Evolutionary conservation across 2,329 filamentous ascomycete species (phyloP).

Genomic region (Aspergillus unguis): DNA sequence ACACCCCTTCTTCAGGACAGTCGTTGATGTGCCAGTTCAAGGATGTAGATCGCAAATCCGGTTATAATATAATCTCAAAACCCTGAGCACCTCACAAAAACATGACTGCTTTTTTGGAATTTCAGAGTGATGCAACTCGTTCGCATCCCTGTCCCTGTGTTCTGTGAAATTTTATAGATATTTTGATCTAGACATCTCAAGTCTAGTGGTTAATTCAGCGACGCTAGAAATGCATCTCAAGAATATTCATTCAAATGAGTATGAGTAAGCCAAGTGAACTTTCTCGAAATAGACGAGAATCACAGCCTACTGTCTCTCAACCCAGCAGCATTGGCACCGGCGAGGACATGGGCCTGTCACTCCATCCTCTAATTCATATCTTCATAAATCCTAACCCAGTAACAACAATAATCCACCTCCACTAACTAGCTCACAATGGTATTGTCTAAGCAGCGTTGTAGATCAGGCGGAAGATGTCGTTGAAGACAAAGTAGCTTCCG

Average conservation of each 20-base stretch:
- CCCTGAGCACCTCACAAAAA: no score
- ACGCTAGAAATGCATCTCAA: not conserved
- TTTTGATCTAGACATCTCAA: not conserved
- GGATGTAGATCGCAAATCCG: not conserved
- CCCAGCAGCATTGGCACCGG: not conserved
- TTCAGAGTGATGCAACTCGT: not conserved
- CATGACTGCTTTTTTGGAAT: not conserved
- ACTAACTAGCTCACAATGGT: slow-evolving; percentile 9
- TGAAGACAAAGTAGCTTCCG: slow-evolving; percentile 80
- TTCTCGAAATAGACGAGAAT: not conserved
- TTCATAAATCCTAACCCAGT: slow-evolving; percentile 11
- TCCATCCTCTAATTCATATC: slow-evolving; percentile 16
- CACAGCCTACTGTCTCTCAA: not conserved
- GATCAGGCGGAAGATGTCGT: slow-evolving; percentile 92
- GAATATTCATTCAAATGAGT: slow-evolving; percentile 3
- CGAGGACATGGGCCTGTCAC: not conserved
- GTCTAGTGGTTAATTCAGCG: not conserved
- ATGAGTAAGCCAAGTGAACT: not conserved
- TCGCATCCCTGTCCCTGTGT: not conserved
- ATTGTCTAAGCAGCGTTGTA: slow-evolving; percentile 45
- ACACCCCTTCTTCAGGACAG: slow-evolving; percentile 31
- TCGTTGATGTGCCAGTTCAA: slow-evolving; percentile 15
- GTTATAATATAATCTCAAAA: not conserved
- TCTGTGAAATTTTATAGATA: not conserved
- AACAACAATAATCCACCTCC: not conserved